Percentiles rank a stretch among this genome's conserved stretches.
These are phyloP conservation scores for Huntiella savannae DNA, from an alignment of 2,329 filamentous ascomycete species.

Conservation along the genomic window DNA sequence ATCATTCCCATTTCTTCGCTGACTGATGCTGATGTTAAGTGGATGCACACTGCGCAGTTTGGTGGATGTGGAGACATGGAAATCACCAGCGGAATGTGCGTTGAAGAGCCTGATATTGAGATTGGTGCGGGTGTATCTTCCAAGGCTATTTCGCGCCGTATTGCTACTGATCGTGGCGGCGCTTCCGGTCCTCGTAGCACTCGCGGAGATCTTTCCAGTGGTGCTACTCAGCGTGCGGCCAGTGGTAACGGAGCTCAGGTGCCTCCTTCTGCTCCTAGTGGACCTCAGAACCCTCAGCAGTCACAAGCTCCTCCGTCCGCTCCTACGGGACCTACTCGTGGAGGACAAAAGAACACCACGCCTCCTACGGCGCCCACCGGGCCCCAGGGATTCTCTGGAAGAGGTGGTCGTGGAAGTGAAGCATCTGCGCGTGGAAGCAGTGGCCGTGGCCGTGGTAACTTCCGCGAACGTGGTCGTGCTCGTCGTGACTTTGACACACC, in stretches of 20 bases:
- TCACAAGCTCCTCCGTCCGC: conserved; percentile 3
- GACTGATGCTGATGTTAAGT: conserved; percentile 91
- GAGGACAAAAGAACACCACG: conserved; percentile 3
- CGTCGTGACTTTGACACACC: conserved; percentile 11
- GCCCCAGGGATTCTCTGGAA: conserved; percentile 9
- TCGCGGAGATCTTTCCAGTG: conserved; percentile 19
- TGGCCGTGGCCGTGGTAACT: conserved; percentile 8
- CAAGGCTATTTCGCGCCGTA: conserved; percentile 57
- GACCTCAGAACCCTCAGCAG: neutral
- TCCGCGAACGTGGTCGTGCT: conserved; percentile 9
- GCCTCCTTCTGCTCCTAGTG: conserved; percentile 1
- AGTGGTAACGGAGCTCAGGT: neutral
- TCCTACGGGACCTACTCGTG: neutral
- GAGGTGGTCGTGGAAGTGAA: conserved; percentile 1
- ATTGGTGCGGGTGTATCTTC: conserved; percentile 94
- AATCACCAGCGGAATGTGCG: conserved; percentile 67
- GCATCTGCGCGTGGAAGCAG: conserved; percentile 5
- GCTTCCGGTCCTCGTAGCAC: conserved; percentile 45
- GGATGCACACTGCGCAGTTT: conserved; percentile 86
- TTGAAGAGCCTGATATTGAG: conserved; percentile 96
- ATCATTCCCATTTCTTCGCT: conserved; percentile 82
- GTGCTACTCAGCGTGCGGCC: neutral
- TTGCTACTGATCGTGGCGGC: conserved; percentile 50
- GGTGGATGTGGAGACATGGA: conserved; percentile 73
- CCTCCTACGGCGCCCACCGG: conserved; percentile 10